Evolutionary conservation across 352 stramenopile genomes (phyloP).

Genomic region (Phytopythium helicoides): DNA sequence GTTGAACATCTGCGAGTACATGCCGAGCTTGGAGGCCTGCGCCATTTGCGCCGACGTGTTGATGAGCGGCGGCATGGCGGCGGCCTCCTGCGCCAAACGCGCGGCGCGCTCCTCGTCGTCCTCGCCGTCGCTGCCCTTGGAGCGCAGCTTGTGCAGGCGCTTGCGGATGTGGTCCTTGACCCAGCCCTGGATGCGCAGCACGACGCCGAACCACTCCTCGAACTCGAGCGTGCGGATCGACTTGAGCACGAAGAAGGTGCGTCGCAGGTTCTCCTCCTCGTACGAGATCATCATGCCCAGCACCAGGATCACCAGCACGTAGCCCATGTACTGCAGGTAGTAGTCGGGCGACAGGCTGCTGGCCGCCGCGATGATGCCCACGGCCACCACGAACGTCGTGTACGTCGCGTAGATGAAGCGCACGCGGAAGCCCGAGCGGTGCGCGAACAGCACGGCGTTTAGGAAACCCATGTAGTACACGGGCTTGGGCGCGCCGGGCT

Average conservation of each 20-base stretch:
- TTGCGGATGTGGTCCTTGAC: constrained; percentile 67
- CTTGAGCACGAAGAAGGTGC: constrained; percentile 82
- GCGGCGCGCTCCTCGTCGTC: constrained; percentile 10
- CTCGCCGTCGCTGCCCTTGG: constrained; percentile 43
- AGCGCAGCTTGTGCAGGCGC: constrained; percentile 47
- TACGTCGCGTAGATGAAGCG: constrained; percentile 80
- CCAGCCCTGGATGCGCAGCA: constrained; percentile 71
- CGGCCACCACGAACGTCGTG: constrained; percentile 59
- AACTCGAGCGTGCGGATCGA: constrained; percentile 80
- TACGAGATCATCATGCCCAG: constrained; percentile 87
- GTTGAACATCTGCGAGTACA: constrained; percentile 80
- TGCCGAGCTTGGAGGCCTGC: constrained; percentile 70
- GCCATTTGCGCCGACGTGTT: constrained; percentile 76
- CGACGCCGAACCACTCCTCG: constrained; percentile 75
- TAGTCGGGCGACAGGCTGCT: constrained; percentile 47
- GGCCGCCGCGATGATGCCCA: constrained; percentile 63
- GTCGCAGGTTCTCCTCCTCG: constrained; percentile 75
- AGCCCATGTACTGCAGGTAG: constrained; percentile 71
- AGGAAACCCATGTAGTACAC: constrained; percentile 86
- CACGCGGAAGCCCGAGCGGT: constrained; percentile 75
- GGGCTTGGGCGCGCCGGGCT: constrained; percentile 44
- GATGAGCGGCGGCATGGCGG: constrained; percentile 29
- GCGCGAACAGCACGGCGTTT: constrained; percentile 74
- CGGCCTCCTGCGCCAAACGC: constrained; percentile 1
- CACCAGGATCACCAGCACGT: constrained; percentile 61